Evolutionary conservation across 2,329 filamentous ascomycete species (phyloP), one percentile per base, ranked within the genome.

Genomic region (Aschersonia sp.): DNA sequence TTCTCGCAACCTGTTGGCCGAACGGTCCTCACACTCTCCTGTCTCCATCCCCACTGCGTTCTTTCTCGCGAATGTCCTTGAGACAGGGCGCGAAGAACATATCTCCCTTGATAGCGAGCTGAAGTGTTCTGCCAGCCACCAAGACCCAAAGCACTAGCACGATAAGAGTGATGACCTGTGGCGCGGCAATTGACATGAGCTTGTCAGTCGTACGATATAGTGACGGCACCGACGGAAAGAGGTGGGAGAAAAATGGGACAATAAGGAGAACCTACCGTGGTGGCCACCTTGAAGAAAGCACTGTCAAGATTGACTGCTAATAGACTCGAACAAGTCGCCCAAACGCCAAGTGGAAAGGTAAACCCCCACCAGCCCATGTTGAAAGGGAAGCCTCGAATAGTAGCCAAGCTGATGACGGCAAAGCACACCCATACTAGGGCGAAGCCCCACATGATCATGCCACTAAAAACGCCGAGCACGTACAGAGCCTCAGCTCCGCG

Each of bases 351-450:
- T 0, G 68, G 68, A 51, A 71, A 71, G 1, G 68, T 71, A 47
- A 70, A 69, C 1, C 66, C 68, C 69, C 68, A 71, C 65, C 68
- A 71, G 41, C 68, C 68, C 60, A 70, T 67, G 50, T 68, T 70
- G 57, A 70, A 70, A 9, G 68, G 67, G 22, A 69, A 61, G 48
- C 56, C 59, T 46, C 62, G 61, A 46, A 63, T 68, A 31, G 65
- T 68, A 37, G 53, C 54, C 42, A 68, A 60, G 52, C 63, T 67
- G 51, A 69, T 60, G 45, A 69, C 57, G 4, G 68, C 68, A 46
- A 69, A 70, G 7, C 58, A 63, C 5, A 71, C 53, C 65, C 68
- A 70, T 4, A 69, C 55, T 5, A 71, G 57, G 3, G 62, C 69
- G 45, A 71, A 70, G 0, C 65, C 68, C 65, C 67, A 71, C 60